Evolutionary conservation across 1,139 yeast genomes (phyloP), one percentile per base, ranked within the genome.

Genomic region (Meyerozyma elateridarum): DNA sequence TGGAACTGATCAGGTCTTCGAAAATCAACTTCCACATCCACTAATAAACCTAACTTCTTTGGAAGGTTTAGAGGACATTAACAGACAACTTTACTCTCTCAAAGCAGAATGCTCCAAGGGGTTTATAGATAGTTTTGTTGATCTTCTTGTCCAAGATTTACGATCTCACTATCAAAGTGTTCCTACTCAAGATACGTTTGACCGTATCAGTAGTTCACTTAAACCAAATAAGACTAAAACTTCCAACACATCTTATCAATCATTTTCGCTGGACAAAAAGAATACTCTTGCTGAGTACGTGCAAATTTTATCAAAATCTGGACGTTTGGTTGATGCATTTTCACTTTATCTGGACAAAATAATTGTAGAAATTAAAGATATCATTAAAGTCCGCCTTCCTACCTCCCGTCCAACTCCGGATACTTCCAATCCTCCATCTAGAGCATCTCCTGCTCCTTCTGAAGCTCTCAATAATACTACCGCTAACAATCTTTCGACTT

Each of bases 381-480:
- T 87, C 17, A 85, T 88, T 30, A 75, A 85, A 41, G 60, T 59
- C 15, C 68, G 75, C 43, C 56, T 88, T 33, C 95, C 95, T 0
- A 49, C 45, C 6, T 21, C 24, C 35, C 29, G 33, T 36, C 20
- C 28, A 43, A 5, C 44, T 37, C 40, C 34, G 7, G 48, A 43
- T n/a, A 32, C 43, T 37, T 52, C 63, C 2, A 48, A 49, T 30
- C 45, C 49, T 2, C 53, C 64, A 4, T 59, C 69, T 1, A 47
- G 66, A 27, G 39, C 62, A 0, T 51, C 64, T 0, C 54, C 66
- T 4, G 54, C 42, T 1, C 59, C 64, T 2, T 60, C 60, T 6
- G 50, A 40, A 5, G 31, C 47, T n/a, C 4, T 25, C 13, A 22
- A 15, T 11, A 15, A 20, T 27, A 13, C 52, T 15, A 51, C 54